Conservation (phyloP, 2,329 filamentous ascomycete genomes). For the Aureobasidium melanogenum region DNA sequence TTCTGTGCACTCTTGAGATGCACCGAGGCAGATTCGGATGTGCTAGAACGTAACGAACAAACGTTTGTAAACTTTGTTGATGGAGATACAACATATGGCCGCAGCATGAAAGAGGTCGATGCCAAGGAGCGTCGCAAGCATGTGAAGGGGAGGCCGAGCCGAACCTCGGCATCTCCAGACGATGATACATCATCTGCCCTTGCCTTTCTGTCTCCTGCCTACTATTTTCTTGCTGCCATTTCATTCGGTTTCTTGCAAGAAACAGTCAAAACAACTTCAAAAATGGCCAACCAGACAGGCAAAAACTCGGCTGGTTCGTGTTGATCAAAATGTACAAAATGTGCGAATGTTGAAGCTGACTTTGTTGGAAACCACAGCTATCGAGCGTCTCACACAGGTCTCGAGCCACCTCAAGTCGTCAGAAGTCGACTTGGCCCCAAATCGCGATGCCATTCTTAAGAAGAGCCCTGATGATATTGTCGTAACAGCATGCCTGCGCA, state of each 20-base stretch:
- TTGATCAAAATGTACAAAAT: neutral
- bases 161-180: constrained; percentile 8
- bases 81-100: neutral
- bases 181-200: constrained; percentile 3
- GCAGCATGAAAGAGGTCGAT: neutral
- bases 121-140: neutral
- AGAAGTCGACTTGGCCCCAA: constrained; percentile 27
- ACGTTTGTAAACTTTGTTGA: neutral
- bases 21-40: neutral
- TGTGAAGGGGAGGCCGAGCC: constrained; percentile 3
- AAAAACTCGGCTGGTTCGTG: constrained; percentile 7
- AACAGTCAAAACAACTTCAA: no score
- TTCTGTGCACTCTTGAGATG: neutral
- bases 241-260: neutral
- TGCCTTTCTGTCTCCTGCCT: neutral
- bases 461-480: constrained; percentile 65
- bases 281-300: constrained; percentile 13
- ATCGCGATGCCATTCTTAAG: constrained; percentile 36
- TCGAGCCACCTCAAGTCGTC: constrained; percentile 41
- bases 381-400: constrained; percentile 52
- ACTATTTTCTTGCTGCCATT: neutral
- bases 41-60: neutral
- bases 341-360: neutral
- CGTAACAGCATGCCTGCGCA: constrained; percentile 84
- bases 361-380: constrained; percentile 33